Percentiles rank a stretch among this genome's conserved stretches.
Evolutionary conservation across 345 rosid species (phyloP).

Genomic region (Geranium rotundifolium): DNA sequence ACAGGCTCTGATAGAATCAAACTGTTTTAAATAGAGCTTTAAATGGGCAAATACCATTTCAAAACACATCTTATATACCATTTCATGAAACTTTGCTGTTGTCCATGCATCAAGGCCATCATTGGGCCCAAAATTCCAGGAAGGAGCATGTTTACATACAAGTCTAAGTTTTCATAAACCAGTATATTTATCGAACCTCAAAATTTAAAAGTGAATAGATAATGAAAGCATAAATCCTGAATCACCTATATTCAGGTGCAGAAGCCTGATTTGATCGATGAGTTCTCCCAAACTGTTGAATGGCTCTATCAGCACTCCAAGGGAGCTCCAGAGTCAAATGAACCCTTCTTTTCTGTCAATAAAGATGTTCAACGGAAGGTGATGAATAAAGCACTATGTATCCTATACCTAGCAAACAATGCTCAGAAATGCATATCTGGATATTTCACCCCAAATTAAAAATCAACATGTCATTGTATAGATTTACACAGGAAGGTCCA

Average conservation of each 20-base stretch:
- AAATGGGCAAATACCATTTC: no score
- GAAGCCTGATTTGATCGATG: constrained; percentile 98
- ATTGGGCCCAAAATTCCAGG: neutral
- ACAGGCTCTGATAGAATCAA: no score
- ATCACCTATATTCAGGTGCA: constrained; percentile 90
- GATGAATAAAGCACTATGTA: neutral
- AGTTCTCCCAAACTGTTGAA: constrained; percentile 98
- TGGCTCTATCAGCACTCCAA: constrained; percentile 99
- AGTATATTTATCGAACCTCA: neutral
- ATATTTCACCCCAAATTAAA: neutral
- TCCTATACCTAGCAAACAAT: neutral
- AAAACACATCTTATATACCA: no score
- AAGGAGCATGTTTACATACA: neutral
- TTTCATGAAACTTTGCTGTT: no score
- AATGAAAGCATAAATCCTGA: neutral
- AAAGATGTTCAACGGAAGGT: constrained; percentile 8
- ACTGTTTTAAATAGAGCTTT: no score
- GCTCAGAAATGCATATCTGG: neutral
- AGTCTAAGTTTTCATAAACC: neutral
- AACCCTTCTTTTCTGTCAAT: constrained; percentile 80
- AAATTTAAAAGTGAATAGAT: neutral
- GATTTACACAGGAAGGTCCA: constrained; percentile 1
- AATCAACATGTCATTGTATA: neutral
- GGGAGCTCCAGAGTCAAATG: constrained; percentile 98
- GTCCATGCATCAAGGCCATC: no score